phyloP scores from a whole-genome alignment of 148 eudicot genomes.

The Camellia lanceoleosa region DNA sequence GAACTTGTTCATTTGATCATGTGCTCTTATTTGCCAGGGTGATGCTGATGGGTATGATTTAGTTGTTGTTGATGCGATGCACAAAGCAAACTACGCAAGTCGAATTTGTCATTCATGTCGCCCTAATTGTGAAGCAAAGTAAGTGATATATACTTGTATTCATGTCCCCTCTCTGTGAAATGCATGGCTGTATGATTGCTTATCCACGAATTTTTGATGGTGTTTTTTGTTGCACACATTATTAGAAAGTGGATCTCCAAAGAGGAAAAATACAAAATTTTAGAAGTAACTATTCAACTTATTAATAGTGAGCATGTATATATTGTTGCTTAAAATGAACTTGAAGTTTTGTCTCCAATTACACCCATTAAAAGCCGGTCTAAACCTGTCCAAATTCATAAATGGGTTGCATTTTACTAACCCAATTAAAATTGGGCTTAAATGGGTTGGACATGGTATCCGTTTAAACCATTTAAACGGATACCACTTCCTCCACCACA shows the following conservation, averaged over 20 bases:
- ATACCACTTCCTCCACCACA: no score
- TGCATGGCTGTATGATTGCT: conserved; percentile 5
- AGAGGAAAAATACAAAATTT: background rate
- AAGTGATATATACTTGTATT: conserved; percentile 19
- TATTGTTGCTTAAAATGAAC: no score
- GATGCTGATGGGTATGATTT: conserved; percentile 99
- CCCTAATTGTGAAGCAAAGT: conserved; percentile 99
- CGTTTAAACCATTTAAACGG: no score
- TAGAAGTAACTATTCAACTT: background rate
- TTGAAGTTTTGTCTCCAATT: no score
- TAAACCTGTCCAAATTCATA: no score
- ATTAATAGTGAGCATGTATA: no score
- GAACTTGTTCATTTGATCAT: conserved; percentile 3
- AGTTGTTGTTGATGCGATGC: conserved; percentile 99
- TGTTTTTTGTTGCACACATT: background rate
- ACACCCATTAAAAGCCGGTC: no score
- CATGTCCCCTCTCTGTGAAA: background rate
- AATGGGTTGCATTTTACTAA: no score
- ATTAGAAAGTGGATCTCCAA: no score
- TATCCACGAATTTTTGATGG: background rate
- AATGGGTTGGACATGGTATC: no score
- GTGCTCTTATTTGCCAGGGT: conserved; percentile 50
- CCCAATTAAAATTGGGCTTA: no score
- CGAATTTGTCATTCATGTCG: conserved; percentile 97
- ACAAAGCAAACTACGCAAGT: conserved; percentile 98